Evolutionary conservation across 352 stramenopile genomes (phyloP), one percentile per base, ranked within the genome.

Genomic region (Globisporangium rhizosaccharum): DNA sequence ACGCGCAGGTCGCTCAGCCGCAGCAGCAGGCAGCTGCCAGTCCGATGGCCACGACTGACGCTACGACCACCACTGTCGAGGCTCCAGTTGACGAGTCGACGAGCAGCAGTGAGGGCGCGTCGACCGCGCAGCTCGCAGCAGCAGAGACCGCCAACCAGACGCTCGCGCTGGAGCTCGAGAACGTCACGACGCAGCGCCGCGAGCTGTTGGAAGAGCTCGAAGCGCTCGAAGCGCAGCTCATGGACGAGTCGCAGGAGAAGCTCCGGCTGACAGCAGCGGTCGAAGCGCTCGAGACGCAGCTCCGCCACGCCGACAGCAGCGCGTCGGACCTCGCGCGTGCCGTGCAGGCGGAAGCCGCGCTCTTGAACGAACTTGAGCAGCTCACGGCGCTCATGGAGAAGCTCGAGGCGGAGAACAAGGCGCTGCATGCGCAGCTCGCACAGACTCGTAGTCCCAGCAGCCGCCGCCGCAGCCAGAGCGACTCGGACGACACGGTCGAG

Each of bases 201-300:
- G 67, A 82, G 11, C 66, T 74, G 25, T 20, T 76, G 17, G 75
- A 85, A 18, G 73, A 82, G 42, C 71, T 82, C 48, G 66, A 61
- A n/a, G 67, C 71, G 30, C 56, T 85, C 9, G 73, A 82, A 59
- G 54, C 58, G 9, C 71, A 83, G 51, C 50, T 85, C 52, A 83
- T 83, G 73, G 58, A 77, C 61, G 63, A 79, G 50, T 82, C 75
- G 4, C 51, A 77, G 51, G 73, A 82, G 46, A 85, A 79, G 55
- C 37, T 62, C 36, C 36, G 33, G 15, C 60, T 66, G 12, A 60
- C 46, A 10, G 51, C 41, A 26, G 53, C 60, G 6, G 44, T 53
- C 46, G 60, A 66, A 7, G 60, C 50, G 33, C 53, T 61, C 14
- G 60, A 66, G 48, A 41, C 45, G 25, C 54, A 57, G 41, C 49